phyloP scores from a whole-genome alignment of 345 rosid genomes.

The Iberis pinnata region DNA sequence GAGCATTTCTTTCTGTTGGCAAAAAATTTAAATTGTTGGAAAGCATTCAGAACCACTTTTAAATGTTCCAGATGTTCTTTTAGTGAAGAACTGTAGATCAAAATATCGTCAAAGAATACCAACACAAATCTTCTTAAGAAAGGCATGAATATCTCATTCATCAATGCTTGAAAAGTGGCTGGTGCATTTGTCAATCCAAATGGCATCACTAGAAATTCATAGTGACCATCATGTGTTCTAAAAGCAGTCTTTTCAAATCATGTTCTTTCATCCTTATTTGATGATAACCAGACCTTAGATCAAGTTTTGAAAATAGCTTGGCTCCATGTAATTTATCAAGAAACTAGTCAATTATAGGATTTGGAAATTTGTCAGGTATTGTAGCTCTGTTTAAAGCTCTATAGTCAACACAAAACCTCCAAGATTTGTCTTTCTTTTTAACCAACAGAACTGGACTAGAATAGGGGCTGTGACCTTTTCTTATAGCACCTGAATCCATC shows the following conservation, averaged over 20 bases:
- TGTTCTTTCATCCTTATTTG: not conserved
- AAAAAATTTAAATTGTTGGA: no score
- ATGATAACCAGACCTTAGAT: not conserved
- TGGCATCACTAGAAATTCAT: not conserved
- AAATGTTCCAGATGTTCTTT: not conserved
- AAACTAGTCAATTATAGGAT: not conserved
- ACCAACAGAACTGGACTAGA: not conserved
- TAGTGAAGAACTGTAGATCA: not conserved
- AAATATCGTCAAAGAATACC: not conserved
- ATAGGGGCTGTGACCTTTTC: not conserved
- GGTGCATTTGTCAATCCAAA: not conserved
- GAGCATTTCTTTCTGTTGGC: not conserved
- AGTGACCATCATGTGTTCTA: not conserved
- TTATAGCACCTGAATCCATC: not conserved
- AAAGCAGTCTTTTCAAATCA: not conserved
- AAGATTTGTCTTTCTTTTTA: not conserved
- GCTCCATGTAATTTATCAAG: not conserved
- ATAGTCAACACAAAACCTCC: not conserved
- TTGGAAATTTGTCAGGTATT: not conserved
- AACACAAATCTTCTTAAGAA: not conserved
- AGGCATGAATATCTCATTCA: not conserved
- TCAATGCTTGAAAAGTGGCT: not conserved
- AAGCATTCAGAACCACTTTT: not conserved
- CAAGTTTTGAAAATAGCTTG: not conserved
- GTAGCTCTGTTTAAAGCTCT: not conserved